Base-by-base conservation (phyloP, 225 moss, liverwort and hornwort genomes). In the Marchantia polymorpha region DNA sequence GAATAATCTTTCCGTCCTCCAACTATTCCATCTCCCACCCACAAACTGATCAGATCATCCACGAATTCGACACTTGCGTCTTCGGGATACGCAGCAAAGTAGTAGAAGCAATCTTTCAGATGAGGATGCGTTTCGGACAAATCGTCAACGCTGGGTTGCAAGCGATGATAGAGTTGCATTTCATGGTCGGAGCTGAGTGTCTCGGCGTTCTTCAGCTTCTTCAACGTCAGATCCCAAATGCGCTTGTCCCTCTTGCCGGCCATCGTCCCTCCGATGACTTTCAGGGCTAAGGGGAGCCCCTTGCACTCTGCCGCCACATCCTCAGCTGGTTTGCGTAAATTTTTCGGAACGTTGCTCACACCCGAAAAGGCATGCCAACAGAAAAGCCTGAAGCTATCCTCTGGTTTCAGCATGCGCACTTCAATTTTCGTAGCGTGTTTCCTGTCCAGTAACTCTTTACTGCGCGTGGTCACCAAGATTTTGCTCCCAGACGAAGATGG, bases 61-160 rank as follows among this genome's bases (percentile, higher is more conserved):
- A 72, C 48, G 3, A 39, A 39, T 0, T 70, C 58, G 7, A 86
- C 86, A 29, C 52, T 30, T 72, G 13, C 0, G 77, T 75, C 88
- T 15, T 88, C 86, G 17, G 82, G 86, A 80, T 83, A 88, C 27
- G 88, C 88, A 30, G 88, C 86, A 31, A 86, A 88, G 69, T 84
- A 84, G 17, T 72, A 12, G 56, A 89, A 89, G 54, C 88, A 84
- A 60, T 84, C 86, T 46, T 20, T 29, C 27, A 89, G 77, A 11
- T 23, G 71, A 10, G 9, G 20, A 52, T 79, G 46, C 13, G 53
- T 39, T 4, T 0, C 23, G 22, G 25, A 20, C 30, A 80, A 77
- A 25, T 74, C 54, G 51, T 88, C 82, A 0, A 78, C 82, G 75
- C 87, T 87, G 31, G 82, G 79, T 58, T 80, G 78, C 55, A 87